These are phyloP conservation scores for Acer yangbiense DNA, from an alignment of 345 rosid genomes.

Conservation along the genomic window DNA sequence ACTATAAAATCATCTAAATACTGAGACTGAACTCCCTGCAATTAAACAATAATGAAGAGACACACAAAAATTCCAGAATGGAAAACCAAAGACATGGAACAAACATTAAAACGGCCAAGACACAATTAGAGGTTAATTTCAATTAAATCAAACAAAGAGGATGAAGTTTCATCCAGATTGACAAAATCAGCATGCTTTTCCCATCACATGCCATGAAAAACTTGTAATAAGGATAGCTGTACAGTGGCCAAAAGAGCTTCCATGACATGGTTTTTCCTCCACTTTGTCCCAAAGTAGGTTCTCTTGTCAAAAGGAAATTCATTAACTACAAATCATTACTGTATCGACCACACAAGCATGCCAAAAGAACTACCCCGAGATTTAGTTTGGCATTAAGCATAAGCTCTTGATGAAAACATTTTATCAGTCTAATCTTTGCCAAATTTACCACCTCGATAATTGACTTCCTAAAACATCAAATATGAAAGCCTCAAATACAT, in stretches of 20 bases:
- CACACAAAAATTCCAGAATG: background rate
- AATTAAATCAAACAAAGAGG: background rate
- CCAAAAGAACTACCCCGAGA: background rate
- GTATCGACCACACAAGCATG: background rate
- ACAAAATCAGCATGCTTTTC: background rate
- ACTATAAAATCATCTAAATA: background rate
- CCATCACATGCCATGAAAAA: background rate
- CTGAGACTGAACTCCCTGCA: background rate
- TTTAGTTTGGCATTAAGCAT: background rate
- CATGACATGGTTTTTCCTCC: background rate
- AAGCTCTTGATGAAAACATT: background rate
- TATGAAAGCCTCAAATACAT: background rate
- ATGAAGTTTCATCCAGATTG: background rate
- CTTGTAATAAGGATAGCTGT: background rate
- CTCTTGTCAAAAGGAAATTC: background rate
- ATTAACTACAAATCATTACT: background rate
- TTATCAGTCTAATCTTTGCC: background rate
- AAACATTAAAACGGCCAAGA: background rate
- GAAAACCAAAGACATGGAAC: background rate
- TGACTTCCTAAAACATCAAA: background rate
- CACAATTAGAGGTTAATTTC: background rate
- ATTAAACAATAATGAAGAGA: background rate
- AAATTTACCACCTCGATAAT: background rate
- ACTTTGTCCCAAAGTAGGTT: background rate
- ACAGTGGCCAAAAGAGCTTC: background rate